Percentiles rank a stretch among this genome's conserved stretches.
phyloP scores from a whole-genome alignment of 2,329 filamentous ascomycete species.

The Xylariaceae sp. region DNA sequence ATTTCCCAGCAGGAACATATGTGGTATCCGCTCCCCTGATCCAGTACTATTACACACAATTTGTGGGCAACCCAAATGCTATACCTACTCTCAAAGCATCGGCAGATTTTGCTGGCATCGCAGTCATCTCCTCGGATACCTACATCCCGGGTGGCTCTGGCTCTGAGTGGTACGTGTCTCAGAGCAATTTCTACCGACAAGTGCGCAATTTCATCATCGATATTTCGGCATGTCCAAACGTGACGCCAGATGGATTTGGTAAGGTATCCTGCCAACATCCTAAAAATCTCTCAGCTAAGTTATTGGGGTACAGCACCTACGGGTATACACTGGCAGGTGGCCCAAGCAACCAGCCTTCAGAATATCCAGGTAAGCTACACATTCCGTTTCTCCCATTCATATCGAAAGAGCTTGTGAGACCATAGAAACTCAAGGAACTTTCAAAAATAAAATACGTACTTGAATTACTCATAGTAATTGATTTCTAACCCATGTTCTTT shows the following conservation, averaged over 20 bases:
- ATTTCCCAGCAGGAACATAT: conserved; percentile 3
- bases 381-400: background rate
- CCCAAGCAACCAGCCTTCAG: conserved; percentile 5
- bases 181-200: conserved; percentile 3
- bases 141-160: conserved; percentile 1
- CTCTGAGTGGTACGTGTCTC: conserved; percentile 4
- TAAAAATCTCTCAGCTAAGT: too few relatives aligned
- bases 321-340: conserved; percentile 4
- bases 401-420: too few relatives aligned
- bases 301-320: too few relatives aligned
- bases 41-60: conserved; percentile 5
- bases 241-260: background rate
- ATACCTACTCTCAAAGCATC: background rate
- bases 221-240: background rate
- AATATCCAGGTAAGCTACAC: background rate
- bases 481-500: too few relatives aligned
- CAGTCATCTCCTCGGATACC: conserved; percentile 1
- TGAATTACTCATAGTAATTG: too few relatives aligned
- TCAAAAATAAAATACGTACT: too few relatives aligned
- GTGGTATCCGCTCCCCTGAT: background rate
- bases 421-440: too few relatives aligned
- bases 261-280: too few relatives aligned
- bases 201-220: conserved; percentile 8
- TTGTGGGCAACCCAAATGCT: background rate
- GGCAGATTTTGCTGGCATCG: background rate